Evolutionary conservation across 2,329 filamentous ascomycete species (phyloP).

Genomic region (Paraphaeosphaeria sporulosa): DNA sequence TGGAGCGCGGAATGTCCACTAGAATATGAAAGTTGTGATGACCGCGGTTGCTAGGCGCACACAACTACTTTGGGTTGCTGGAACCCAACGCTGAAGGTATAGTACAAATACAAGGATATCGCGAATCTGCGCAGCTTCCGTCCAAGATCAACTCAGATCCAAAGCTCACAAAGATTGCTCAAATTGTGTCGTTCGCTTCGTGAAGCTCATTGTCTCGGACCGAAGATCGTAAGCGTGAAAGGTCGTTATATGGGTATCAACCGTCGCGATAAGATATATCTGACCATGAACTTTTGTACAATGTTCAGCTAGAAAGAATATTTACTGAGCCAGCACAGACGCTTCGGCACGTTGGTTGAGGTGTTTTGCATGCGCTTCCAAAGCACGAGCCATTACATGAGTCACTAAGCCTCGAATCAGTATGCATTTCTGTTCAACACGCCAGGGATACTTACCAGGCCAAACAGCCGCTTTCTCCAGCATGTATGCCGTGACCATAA

Average conservation of each 20-base stretch:
- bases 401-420: conserved; percentile 60
- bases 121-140: background rate
- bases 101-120: conserved; percentile 2
- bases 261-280: conserved; percentile 15
- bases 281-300: conserved; percentile 27
- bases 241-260: conserved; percentile 27
- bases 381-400: conserved; percentile 72
- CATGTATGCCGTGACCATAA: conserved; percentile 85
- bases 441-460: conserved; percentile 72
- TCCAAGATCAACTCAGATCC: background rate
- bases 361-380: conserved; percentile 69
- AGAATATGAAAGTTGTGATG: background rate
- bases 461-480: conserved; percentile 89
- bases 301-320: conserved; percentile 21
- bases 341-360: conserved; percentile 67
- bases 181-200: conserved; percentile 17
- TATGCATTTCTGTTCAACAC: conserved; percentile 10
- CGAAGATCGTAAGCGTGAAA: conserved; percentile 20
- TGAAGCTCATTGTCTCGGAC: conserved; percentile 13
- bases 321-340: conserved; percentile 48
- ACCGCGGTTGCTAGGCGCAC: background rate
- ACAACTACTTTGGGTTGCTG: background rate
- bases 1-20: background rate
- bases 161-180: background rate
- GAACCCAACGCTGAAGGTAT: background rate